Conservation (phyloP, 106 monocot genomes). For the Phalaenopsis equestris region DNA sequence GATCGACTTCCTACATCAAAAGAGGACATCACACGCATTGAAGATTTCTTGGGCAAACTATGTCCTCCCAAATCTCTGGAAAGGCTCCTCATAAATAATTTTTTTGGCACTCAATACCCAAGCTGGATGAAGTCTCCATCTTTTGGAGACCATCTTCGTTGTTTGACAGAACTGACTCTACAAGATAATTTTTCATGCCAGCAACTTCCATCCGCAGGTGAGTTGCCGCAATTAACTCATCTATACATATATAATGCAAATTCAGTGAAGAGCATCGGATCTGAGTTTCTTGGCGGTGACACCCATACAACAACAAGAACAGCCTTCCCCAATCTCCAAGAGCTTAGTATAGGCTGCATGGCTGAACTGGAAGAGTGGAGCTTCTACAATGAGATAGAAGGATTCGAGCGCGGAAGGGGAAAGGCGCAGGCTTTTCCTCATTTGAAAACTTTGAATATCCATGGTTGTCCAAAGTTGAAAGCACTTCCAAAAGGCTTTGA, state of each 20-base stretch:
- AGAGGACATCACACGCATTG: not conserved
- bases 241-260: not conserved
- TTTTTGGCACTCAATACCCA: not conserved
- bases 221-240: not conserved
- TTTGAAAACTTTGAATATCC: no score
- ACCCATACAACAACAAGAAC: not conserved
- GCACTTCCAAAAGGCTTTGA: no score
- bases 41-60: not conserved
- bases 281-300: not conserved
- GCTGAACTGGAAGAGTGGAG: slow-evolving; percentile 27
- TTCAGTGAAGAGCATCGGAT: not conserved
- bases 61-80: not conserved
- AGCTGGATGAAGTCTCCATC: not conserved
- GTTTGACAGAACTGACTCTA: not conserved
- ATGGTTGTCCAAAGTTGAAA: no score
- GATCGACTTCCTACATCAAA: not conserved
- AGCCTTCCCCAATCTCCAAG: slow-evolving; percentile 25
- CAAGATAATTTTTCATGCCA: not conserved
- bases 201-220: slow-evolving; percentile 1
- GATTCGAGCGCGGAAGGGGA: no score
- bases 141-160: not conserved
- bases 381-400: no score
- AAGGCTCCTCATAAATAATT: not conserved
- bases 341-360: slow-evolving; percentile 7
- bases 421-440: no score